These are phyloP conservation scores for Cylindrotheca fusiformis DNA, from an alignment of 108 stramenopile genomes.

Conservation along the genomic window DNA sequence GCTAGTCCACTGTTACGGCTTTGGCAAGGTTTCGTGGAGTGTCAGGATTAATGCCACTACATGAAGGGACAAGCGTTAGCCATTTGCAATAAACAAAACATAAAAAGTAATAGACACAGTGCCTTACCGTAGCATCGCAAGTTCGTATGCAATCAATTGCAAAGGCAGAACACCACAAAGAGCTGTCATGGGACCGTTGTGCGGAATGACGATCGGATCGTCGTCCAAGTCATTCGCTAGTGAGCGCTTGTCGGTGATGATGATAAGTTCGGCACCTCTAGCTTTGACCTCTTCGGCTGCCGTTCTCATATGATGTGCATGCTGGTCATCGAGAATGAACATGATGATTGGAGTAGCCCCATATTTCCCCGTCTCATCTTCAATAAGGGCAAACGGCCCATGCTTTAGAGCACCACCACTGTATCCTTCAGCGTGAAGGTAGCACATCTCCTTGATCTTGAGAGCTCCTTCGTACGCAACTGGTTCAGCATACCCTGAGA, in stretches of 20 bases:
- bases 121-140: conserved; percentile 87
- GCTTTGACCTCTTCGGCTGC: conserved; percentile 96
- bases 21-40: conserved; percentile 99
- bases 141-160: conserved; percentile 97
- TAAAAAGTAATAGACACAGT: neutral
- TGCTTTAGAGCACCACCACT: conserved; percentile 99
- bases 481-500: conserved; percentile 87
- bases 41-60: conserved; percentile 95
- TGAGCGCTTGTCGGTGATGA: conserved; percentile 90
- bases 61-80: neutral
- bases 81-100: neutral
- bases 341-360: conserved; percentile 99
- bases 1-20: conserved; percentile 98
- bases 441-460: conserved; percentile 99
- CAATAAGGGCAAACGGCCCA: conserved; percentile 97
- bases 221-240: conserved; percentile 84
- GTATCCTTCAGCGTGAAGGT: conserved; percentile 99
- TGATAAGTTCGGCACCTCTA: conserved; percentile 94
- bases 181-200: conserved; percentile 95
- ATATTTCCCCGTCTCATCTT: conserved; percentile 85
- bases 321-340: conserved; percentile 97
- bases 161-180: conserved; percentile 93
- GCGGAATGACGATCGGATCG: conserved; percentile 93
- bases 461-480: conserved; percentile 96
- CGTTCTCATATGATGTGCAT: conserved; percentile 93